A percentile compares a stretch with the other conserved stretches of the same genome.
phyloP scores from a whole-genome alignment of 257 asterid genomes.

The Marsdenia floribunda region DNA sequence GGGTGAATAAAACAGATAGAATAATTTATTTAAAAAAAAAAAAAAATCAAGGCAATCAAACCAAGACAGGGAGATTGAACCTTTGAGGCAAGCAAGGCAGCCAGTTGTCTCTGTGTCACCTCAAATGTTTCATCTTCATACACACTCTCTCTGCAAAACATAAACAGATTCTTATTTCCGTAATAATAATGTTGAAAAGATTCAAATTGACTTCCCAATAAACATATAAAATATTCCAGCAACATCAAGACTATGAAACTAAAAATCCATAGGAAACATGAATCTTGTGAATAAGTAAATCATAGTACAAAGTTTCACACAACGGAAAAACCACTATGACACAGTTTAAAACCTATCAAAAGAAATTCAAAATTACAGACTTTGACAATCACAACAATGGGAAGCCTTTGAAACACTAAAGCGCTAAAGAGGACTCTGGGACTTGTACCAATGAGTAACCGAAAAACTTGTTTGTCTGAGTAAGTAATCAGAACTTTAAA shows the following conservation, averaged over 20 bases:
- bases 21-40: too few relatives aligned
- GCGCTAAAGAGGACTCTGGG: too few relatives aligned
- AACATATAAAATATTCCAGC: neutral
- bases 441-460: too few relatives aligned
- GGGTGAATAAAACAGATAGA: neutral
- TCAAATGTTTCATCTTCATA: conserved; percentile 29
- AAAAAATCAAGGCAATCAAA: neutral
- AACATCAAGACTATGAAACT: neutral
- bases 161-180: neutral
- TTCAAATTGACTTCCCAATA: conserved; percentile 2
- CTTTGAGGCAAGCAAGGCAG: conserved; percentile 90
- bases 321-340: too few relatives aligned
- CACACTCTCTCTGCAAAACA: conserved; percentile 27
- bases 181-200: conserved; percentile 3
- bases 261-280: neutral
- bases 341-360: too few relatives aligned
- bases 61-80: conserved; percentile 20
- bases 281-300: neutral
- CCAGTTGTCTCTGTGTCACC: conserved; percentile 21
- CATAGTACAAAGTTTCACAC: neutral
- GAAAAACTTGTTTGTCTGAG: too few relatives aligned
- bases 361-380: too few relatives aligned
- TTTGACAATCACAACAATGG: too few relatives aligned
- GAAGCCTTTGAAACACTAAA: too few relatives aligned
- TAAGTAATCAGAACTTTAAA: too few relatives aligned